Conservation (phyloP, 1,139 yeast genomes). For the Taphrina betulina region DNA sequence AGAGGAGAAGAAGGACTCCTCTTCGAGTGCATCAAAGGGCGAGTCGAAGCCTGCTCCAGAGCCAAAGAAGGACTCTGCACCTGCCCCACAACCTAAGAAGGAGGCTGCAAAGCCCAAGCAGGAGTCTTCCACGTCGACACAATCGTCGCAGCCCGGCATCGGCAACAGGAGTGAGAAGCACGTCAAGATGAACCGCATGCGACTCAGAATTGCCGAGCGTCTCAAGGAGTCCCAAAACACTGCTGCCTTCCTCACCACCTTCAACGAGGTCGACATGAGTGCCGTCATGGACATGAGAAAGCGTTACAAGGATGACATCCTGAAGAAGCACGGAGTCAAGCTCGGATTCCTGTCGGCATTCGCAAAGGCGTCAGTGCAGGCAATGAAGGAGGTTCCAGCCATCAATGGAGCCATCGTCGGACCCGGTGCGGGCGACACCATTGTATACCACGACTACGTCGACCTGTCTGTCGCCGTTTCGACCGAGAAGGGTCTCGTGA, state of each 20-base stretch:
- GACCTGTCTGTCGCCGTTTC: constrained; percentile 98
- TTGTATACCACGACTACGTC: constrained; percentile 93
- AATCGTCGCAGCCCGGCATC: constrained; percentile 35
- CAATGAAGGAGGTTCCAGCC: constrained; percentile 92
- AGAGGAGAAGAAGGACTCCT: constrained; percentile 41
- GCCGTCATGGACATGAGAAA: constrained; percentile 91
- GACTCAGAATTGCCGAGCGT: constrained; percentile 98
- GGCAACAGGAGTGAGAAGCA: constrained; percentile 37
- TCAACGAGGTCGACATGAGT: constrained; percentile 97
- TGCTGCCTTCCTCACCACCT: constrained; percentile 96
- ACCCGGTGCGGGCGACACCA: constrained; percentile 70
- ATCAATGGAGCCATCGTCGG: constrained; percentile 92
- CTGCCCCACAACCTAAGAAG: constrained; percentile 33
- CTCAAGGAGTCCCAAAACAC: constrained; percentile 99
- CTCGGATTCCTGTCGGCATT: constrained; percentile 99
- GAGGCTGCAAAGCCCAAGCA: constrained; percentile 38
- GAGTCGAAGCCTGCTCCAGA: constrained; percentile 38
- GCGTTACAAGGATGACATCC: constrained; percentile 91
- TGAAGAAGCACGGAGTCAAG: constrained; percentile 91
- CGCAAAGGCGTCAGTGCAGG: constrained; percentile 88
- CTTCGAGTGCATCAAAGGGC: constrained; percentile 39
- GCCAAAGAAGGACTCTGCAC: constrained; percentile 38
- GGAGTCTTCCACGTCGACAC: constrained; percentile 37
- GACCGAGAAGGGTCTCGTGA: constrained; percentile 98
- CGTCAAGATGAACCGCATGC: constrained; percentile 99